These are phyloP conservation scores for Triangularia verruculosa DNA, from an alignment of 2,329 filamentous ascomycete genomes.

Conservation along the genomic window DNA sequence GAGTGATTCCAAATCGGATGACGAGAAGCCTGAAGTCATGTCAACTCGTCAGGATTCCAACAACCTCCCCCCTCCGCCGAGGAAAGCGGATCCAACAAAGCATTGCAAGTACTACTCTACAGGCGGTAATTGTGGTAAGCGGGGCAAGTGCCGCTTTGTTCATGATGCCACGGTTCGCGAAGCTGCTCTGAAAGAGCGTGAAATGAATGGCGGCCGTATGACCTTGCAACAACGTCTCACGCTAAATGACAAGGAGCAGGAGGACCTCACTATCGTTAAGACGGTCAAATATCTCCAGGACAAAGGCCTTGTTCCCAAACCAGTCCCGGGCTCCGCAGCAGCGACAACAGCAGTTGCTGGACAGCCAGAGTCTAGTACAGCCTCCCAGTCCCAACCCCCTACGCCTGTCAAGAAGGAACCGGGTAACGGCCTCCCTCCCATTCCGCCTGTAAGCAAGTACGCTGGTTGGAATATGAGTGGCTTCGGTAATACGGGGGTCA, in stretches of 20 bases:
- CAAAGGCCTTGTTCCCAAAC: constrained; percentile 47
- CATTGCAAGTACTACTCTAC: constrained; percentile 72
- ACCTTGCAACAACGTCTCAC: constrained; percentile 64
- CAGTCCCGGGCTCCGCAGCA: constrained; percentile 30
- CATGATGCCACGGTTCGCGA: constrained; percentile 63
- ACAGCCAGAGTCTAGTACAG: constrained; percentile 25
- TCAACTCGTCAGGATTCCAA: constrained; percentile 46
- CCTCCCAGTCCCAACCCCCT: constrained; percentile 1
- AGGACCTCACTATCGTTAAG: constrained; percentile 63
- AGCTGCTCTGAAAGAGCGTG: constrained; percentile 61
- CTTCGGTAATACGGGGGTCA: constrained; percentile 41
- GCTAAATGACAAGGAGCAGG: constrained; percentile 66
- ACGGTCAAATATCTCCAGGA: constrained; percentile 64
- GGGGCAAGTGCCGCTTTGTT: constrained; percentile 72
- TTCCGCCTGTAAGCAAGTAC: constrained; percentile 37
- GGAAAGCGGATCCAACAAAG: constrained; percentile 59
- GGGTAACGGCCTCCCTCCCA: constrained; percentile 33
- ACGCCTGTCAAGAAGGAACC: constrained; percentile 20
- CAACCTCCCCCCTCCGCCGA: constrained; percentile 44
- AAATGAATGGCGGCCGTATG: constrained; percentile 62
- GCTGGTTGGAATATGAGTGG: constrained; percentile 41
- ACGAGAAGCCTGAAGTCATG: constrained; percentile 57
- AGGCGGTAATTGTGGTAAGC: constrained; percentile 66
- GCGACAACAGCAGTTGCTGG: no score
- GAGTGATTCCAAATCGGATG: constrained; percentile 50